These are phyloP conservation scores for Symbiodinium natans DNA, from an alignment of 73 alveolate genomes.

Conservation along the genomic window DNA sequence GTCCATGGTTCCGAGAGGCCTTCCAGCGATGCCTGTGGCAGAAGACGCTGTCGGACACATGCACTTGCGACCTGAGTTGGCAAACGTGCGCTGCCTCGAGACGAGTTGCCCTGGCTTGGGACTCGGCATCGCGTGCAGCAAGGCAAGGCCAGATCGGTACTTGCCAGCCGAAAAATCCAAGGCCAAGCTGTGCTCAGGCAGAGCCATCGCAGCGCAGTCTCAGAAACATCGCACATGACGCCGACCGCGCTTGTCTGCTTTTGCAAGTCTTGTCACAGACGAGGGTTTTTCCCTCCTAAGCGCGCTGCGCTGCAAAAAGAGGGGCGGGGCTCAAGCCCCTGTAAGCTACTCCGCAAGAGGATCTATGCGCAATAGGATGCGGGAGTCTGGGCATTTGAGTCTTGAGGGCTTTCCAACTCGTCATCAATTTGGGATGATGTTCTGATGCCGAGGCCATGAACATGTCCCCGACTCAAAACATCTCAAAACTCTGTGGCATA, in stretches of 20 bases:
- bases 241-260: too few species aligned
- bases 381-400: too few species aligned
- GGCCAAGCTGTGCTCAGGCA: too few species aligned
- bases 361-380: neutral
- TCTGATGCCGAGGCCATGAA: too few species aligned
- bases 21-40: slow-evolving; percentile 92
- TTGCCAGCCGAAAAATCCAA: too few species aligned
- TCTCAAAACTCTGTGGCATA: neutral
- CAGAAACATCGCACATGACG: neutral
- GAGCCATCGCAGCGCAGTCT: neutral
- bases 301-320: neutral
- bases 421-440: too few species aligned
- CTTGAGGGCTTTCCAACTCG: too few species aligned
- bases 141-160: too few species aligned
- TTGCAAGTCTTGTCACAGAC: neutral
- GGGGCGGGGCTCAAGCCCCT: slow-evolving; percentile 27
- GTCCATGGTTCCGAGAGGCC: neutral
- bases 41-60: slow-evolving; percentile 82
- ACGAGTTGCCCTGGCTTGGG: too few species aligned
- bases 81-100: neutral
- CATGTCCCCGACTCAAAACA: neutral
- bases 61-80: slow-evolving; percentile 69
- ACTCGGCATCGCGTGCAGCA: too few species aligned
- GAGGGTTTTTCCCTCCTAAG: slow-evolving; percentile 21
- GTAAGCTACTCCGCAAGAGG: neutral